Conservation (phyloP, 495 filamentous ascomycete species). For the Podospora conica region DNA sequence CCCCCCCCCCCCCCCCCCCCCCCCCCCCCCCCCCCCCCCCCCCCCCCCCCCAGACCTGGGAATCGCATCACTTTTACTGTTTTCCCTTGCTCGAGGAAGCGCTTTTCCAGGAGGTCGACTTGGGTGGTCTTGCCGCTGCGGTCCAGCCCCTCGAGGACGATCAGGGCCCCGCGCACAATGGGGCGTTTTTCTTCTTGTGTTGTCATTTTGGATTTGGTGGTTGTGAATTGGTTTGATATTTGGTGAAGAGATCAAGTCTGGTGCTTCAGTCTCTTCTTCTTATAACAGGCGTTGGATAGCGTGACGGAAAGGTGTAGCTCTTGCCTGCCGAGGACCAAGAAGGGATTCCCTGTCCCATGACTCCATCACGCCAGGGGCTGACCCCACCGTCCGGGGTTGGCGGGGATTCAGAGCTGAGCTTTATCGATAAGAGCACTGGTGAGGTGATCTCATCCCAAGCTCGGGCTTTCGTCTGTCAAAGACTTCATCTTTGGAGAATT, state of each 20-base stretch:
- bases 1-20: no score
- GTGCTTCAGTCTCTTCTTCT: neutral
- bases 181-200: neutral
- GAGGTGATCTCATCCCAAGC: neutral
- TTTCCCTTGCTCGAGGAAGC: constrained; percentile 54
- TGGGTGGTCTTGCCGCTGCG: constrained; percentile 95
- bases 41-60: no score
- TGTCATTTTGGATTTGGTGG: constrained; percentile 2
- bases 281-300: neutral
- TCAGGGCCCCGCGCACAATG: constrained; percentile 59
- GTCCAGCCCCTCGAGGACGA: constrained; percentile 91
- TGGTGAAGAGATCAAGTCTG: neutral
- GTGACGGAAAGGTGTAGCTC: neutral
- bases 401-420: neutral
- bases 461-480: neutral
- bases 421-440: neutral
- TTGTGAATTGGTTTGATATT: neutral
- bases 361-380: neutral
- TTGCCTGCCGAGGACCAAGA: neutral
- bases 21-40: no score
- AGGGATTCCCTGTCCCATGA: neutral
- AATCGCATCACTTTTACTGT: constrained; percentile 74
- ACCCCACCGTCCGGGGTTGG: neutral
- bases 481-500: no score
- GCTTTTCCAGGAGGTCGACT: constrained; percentile 62